These are phyloP conservation scores for Termitomyces heimii DNA, from an alignment of 768 basidiomycete species.

Conservation along the genomic window DNA sequence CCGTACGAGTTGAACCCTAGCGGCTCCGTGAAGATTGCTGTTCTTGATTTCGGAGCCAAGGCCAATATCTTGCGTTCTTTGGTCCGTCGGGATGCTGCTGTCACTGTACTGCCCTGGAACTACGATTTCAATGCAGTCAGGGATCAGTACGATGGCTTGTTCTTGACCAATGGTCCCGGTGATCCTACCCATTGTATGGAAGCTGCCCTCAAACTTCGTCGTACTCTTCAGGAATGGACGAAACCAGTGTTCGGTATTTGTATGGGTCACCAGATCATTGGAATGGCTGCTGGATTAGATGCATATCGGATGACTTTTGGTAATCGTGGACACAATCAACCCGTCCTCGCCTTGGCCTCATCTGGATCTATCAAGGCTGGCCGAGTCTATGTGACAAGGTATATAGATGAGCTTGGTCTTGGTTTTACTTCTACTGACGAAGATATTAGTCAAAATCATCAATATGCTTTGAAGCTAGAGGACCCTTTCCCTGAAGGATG, in stretches of 20 bases:
- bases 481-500: conserved; percentile 96
- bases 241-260: conserved; percentile 97
- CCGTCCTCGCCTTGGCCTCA: conserved; percentile 91
- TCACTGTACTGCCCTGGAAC: conserved; percentile 97
- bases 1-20: conserved; percentile 82
- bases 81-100: conserved; percentile 83
- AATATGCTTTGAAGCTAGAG: conserved; percentile 91
- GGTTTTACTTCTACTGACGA: conserved; percentile 1
- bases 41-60: conserved; percentile 96
- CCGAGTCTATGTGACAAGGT: conserved; percentile 95
- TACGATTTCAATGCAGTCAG: conserved; percentile 91
- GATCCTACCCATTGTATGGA: conserved; percentile 88
- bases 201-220: conserved; percentile 73
- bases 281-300: conserved; percentile 94
- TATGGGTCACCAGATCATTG: conserved; percentile 98
- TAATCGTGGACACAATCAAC: conserved; percentile 99
- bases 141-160: conserved; percentile 90
- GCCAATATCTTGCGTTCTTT: conserved; percentile 95
- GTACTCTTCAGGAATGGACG: conserved; percentile 83
- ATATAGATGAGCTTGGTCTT: conserved; percentile 10
- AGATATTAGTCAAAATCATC: conserved; percentile 80
- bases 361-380: conserved; percentile 93
- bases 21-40: conserved; percentile 88
- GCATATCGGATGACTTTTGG: conserved; percentile 99
- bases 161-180: conserved; percentile 95